Base-by-base conservation (phyloP, 345 rosid species). In the Citrus hindsii region DNA sequence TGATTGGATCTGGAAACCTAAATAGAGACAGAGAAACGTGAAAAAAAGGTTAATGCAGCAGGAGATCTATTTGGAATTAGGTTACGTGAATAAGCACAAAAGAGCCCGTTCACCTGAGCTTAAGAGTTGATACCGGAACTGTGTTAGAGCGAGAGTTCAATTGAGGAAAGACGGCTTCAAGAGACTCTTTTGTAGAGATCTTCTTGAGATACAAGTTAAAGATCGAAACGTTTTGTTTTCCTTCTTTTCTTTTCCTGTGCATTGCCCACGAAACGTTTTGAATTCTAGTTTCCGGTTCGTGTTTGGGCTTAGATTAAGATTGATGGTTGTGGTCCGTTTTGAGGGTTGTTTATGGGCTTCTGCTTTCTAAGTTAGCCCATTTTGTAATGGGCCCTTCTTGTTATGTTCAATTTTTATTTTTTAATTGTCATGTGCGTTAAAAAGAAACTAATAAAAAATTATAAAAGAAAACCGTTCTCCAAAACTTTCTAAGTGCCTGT, bases 181-280 rank as follows among this genome's bases (percentile, higher is more conserved):
- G 37, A 19, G 65, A 25, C 76, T 71, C 74, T 77, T 69, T 77
- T 24, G 24, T 38, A 40, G 53, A 59, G 77, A 27, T 35, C 81
- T 70, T 69, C 87, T 82, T 84, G 85, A 60, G 38, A 59, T 51
- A 75, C 85, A 82, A 82, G 85, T 66, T 77, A 85, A 69, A 55
- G 19, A 48, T 51, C 71, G 33, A 64, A 64, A 75, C 78, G 71
- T 7, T 64, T 74, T 10, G n/a, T 9, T 12, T 13, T 1, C 9
- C 4, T 35, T 35, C 7, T 1, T 35, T 35, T 35, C 1, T 5
- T 67, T 42, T 6, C 30, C 35, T 10, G 19, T 27, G 62, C 6
- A 70, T 24, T 61, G 30, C 10, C 1, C 0, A 28, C 60, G 60
- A 63, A 74, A 74, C 77, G 60, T 25, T 69, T 19, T 22, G 18